phyloP scores from a whole-genome alignment of 139 green algal genomes.

The Zygnema cylindricum region DNA sequence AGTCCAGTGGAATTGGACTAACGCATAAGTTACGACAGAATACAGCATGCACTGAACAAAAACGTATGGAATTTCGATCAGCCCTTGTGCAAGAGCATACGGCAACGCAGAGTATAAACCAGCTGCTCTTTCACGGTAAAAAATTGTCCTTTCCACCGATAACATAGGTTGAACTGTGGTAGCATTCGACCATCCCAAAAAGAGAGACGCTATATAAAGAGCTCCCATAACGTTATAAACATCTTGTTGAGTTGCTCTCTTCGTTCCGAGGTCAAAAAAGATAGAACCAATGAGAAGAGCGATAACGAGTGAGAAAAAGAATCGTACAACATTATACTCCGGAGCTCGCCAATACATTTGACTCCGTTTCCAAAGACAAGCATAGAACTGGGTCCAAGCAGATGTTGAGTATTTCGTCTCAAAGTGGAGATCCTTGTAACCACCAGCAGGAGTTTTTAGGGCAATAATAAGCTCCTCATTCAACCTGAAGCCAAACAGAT shows the following conservation, averaged over 20 bases:
- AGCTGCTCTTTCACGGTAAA: constrained; percentile 63
- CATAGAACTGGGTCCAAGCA: constrained; percentile 10
- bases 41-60: constrained; percentile 65
- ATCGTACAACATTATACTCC: constrained; percentile 57
- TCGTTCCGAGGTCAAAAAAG: constrained; percentile 38
- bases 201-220: constrained; percentile 65
- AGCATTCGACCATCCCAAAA: constrained; percentile 67
- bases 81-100: constrained; percentile 61
- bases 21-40: constrained; percentile 42
- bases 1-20: constrained; percentile 56
- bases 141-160: constrained; percentile 59
- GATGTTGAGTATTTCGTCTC: constrained; percentile 5
- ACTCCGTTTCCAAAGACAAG: constrained; percentile 34
- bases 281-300: constrained; percentile 40
- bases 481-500: background rate
- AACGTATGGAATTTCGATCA: constrained; percentile 68
- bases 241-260: constrained; percentile 19
- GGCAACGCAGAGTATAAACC: constrained; percentile 64
- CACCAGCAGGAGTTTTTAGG: constrained; percentile 11
- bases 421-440: constrained; percentile 42
- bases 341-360: constrained; percentile 50
- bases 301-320: constrained; percentile 34
- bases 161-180: constrained; percentile 61
- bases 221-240: constrained; percentile 62
- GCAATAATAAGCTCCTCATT: constrained; percentile 43